Evolutionary conservation across 75 land plant species (phyloP), one percentile per base, ranked within the genome.

Genomic region (Selaginella moellendorffii): DNA sequence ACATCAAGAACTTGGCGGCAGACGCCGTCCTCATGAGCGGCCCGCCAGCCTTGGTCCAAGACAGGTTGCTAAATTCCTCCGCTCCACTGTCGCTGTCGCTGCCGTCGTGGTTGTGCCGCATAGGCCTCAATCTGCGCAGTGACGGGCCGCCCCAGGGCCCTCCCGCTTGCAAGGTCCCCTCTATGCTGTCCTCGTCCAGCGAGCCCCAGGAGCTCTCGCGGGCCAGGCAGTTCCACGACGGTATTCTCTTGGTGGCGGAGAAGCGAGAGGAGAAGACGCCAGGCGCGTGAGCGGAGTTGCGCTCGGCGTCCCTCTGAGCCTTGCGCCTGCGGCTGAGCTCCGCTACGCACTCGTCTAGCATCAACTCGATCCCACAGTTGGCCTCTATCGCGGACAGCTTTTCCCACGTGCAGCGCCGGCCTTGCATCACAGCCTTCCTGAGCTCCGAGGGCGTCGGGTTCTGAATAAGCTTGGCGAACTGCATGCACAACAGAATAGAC

Each of bases 21-120:
- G 99, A 95, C 8, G 97, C 54, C 2, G 99, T 95, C 78, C 99
- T 86, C 99, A 90, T 90, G 63, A 95, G 72, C 1, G 99, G 99
- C 0, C 99, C 99, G 30, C 99, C 99, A 28, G 83, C 78, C 69
- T 85, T 79, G 26, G 99, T 90, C 99, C 99, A 95, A 24, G 88
- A 84, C 64, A 71, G 58, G 22, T 64, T 60, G 59, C 36, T 69
- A 28, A 80, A 27, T 51, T 95, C 99, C 36, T 95, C 99, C n/a
- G 59, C 19, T 21, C 59, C 59, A 1, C 87, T 77, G 19, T 95
- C 99, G 70, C 97, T 95, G 66, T 90, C 99, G 71, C 99, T 95
- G 21, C 97, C 87, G 31, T 95, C 99, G 66, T 77, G 74, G n/a
- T 26, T 24, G 51, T 52, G 67, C 10, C 83, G 80, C 21, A 73